Evolutionary conservation across 164 flowering plant genomes (phyloP), one percentile per base, ranked within the genome.

Genomic region (Tinospora cordifolia): DNA sequence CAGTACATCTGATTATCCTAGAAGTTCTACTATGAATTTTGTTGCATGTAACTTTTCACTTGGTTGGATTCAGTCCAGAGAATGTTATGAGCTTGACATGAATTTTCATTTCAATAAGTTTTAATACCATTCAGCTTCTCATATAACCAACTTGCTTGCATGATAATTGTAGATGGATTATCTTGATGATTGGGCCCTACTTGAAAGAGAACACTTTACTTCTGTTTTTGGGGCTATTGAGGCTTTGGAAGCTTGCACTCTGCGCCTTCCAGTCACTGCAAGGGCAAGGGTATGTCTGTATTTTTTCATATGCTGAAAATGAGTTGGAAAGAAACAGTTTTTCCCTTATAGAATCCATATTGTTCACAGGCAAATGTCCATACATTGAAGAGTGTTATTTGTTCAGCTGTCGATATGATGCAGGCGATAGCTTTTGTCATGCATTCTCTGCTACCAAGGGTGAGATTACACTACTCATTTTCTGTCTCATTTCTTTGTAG

Each of bases 241-340:
- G 79, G 92, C 92, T 81, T 81, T 94, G 69, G 88, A 87, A 74
- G 86, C 93, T 57, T 85, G 92, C 84, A 94, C 97, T 71, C 83
- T 88, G 62, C 91, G 88, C 5, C 84, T 94, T 79, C 97, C 99
- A 22, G 82, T 92, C 40, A 84, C 90, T 54, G 84, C 82, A 70
- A 97, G 99, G 25, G 91, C 95, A 77, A 88, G 79, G 87, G 99
- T 92, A 86, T 70, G 85, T 65, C 2, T 69, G 0, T 66, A 0
- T 41, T 70, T 38, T 39, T 7, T 38, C 30, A 66, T 3, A 51
- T 26, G 19, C 34, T 17, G 25, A 76, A 36, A 17, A 63, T 41
- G 34, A 62, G 24, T 70, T 65, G 22, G 12, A 30, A 54, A 70
- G 17, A 66, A 58, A 41, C 19, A 47, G 0, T 44, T 68, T 12